Base-by-base conservation (phyloP, 805 yeast genomes). In the Cyberlindnera samutprakarnensis region DNA sequence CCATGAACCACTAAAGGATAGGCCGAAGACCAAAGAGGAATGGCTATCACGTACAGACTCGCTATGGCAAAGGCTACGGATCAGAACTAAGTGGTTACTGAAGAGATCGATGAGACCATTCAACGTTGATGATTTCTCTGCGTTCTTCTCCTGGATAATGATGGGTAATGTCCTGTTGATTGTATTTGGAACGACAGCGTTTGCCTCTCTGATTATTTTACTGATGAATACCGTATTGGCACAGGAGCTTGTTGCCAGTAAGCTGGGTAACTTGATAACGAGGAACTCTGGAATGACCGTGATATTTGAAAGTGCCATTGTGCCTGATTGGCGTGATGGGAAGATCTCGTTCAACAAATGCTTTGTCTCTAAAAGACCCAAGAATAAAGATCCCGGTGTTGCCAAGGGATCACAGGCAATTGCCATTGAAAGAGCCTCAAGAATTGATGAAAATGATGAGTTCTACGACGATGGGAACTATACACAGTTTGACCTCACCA, bases 301-400 rank as follows among this genome's bases (percentile, higher is more conserved):
- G 7, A 77, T 84, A 0, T 92, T 92, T 49, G 97, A 90, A 53
- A 79, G 75, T 53, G 98, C 97, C 1, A 83, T 90, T 36, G 94
- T 87, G 6, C 96, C 96, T 0, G 86, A 84, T 35, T 88, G 96
- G 96, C 68, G 78, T 25, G 85, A 81, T 42, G 94, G 96, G 2
- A 81, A 75, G 40, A 84, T 92, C 33, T 72, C 79, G 27, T 81
- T 92, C 56, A 73, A 78, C 37, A 84, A 86, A 46, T 94, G 95
- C 32, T 79, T 79, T 53, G 87, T 88, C 1, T 81, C 94, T 31
- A 69, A 82, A 42, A 66, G 97, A 37, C 98, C 98, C 0, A 75
- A 76, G 34, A 55, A 58, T 27, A 56, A 53, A 21, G 51, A 59
- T 19, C 51, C 66, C 18, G 35, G 25, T 5, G 82, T 84, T 32